phyloP scores from a whole-genome alignment of 208 protist genomes.

The Leishmania major region DNA sequence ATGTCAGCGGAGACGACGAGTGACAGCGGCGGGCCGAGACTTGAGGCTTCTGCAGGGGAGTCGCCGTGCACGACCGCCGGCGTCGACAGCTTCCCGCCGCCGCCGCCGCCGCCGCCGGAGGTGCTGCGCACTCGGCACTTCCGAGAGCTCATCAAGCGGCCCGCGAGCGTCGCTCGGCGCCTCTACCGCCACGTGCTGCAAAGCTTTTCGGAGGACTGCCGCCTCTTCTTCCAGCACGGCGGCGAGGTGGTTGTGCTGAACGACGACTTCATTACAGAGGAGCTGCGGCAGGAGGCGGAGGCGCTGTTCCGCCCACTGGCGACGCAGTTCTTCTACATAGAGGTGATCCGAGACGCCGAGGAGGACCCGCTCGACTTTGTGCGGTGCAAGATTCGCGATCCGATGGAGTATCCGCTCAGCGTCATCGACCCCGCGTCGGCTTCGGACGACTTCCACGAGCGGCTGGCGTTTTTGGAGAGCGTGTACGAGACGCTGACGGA shows the following conservation, averaged over 20 bases:
- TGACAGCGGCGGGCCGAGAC: neutral
- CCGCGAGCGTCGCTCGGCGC: conserved; percentile 50
- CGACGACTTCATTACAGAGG: conserved; percentile 83
- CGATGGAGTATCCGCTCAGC: conserved; percentile 61
- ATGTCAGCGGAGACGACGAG: neutral
- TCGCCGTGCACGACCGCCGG: neutral
- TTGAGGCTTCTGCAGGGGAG: conserved; percentile 9
- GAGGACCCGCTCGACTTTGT: conserved; percentile 58
- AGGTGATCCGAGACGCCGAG: conserved; percentile 65
- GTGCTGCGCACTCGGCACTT: conserved; percentile 72
- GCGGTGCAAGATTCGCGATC: conserved; percentile 67
- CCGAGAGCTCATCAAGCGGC: conserved; percentile 49
- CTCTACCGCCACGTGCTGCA: conserved; percentile 74
- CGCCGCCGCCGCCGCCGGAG: conserved; percentile 9
- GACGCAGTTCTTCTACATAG: conserved; percentile 77
- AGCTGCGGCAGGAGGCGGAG: conserved; percentile 77
- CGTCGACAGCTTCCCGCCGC: conserved; percentile 7
- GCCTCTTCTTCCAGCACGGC: conserved; percentile 73
- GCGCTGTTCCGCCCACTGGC: conserved; percentile 52
- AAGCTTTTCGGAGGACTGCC: conserved; percentile 58
- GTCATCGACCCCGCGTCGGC: conserved; percentile 35
- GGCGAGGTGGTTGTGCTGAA: conserved; percentile 87
- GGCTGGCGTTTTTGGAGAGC: conserved; percentile 50
- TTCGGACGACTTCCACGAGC: conserved; percentile 55
- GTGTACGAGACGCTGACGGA: conserved; percentile 61